Percentiles rank a stretch among this genome's conserved stretches.
phyloP scores from a whole-genome alignment of 1,139 yeast species.

The Pichia sp. region DNA sequence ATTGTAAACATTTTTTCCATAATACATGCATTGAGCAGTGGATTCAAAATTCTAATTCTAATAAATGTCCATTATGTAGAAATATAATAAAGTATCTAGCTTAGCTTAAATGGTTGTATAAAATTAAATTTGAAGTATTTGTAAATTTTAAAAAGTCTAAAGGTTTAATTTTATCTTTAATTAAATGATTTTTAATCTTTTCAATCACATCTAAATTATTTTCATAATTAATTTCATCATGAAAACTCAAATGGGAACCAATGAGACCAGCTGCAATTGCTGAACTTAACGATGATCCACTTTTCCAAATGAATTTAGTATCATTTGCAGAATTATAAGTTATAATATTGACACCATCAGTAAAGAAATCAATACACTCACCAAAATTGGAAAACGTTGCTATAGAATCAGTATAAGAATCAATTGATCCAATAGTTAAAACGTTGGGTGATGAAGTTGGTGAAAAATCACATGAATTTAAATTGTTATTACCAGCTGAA shows the following conservation, averaged over 20 bases:
- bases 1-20: constrained; percentile 47
- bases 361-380: constrained; percentile 71
- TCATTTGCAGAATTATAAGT: constrained; percentile 31
- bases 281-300: constrained; percentile 85
- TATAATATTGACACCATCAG: constrained; percentile 64
- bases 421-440: constrained; percentile 79
- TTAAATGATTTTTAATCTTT: constrained; percentile 30
- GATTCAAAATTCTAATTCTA: constrained; percentile 38
- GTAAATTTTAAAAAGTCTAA: not conserved
- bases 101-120: not conserved
- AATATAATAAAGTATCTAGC: not conserved
- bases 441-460: constrained; percentile 72
- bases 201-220: constrained; percentile 46
- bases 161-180: constrained; percentile 2
- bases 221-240: constrained; percentile 27
- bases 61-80: constrained; percentile 40
- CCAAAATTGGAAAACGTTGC: constrained; percentile 87
- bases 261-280: constrained; percentile 71
- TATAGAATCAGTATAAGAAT: constrained; percentile 56
- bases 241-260: constrained; percentile 46
- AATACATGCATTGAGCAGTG: constrained; percentile 50
- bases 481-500: constrained; percentile 77
- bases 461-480: constrained; percentile 66
- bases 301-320: constrained; percentile 37
- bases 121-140: constrained; percentile 1